Percentiles rank a stretch among this genome's conserved stretches.
These are phyloP conservation scores for Ogataea haglerorum DNA, from an alignment of 805 yeast genomes.

Conservation along the genomic window DNA sequence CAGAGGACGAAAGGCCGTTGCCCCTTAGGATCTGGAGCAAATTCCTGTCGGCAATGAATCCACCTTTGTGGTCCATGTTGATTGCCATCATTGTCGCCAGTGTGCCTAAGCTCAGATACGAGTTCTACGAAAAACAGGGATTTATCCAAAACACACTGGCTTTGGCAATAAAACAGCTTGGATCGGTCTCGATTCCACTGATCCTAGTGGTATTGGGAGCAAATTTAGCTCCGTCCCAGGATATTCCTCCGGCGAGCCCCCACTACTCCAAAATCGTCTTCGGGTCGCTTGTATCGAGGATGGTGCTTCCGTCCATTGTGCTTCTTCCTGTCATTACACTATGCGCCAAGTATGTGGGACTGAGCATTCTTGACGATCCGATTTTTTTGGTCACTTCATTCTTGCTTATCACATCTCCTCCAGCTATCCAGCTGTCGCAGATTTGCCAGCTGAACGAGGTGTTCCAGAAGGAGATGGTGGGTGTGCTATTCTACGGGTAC, in stretches of 20 bases:
- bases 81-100: constrained; percentile 68
- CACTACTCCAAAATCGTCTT: constrained; percentile 61
- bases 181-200: constrained; percentile 73
- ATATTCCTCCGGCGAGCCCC: constrained; percentile 61
- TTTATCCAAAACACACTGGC: constrained; percentile 66
- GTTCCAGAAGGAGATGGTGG: constrained; percentile 79
- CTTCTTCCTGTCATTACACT: constrained; percentile 64
- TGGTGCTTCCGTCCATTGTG: constrained; percentile 71
- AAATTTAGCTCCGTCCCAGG: constrained; percentile 67
- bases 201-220: constrained; percentile 75
- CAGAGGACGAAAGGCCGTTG: neutral
- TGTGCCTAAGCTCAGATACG: constrained; percentile 51
- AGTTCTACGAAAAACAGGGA: constrained; percentile 56
- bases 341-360: constrained; percentile 58
- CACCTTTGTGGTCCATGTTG: constrained; percentile 80
- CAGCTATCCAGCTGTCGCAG: constrained; percentile 80
- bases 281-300: constrained; percentile 70
- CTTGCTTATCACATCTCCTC: constrained; percentile 73
- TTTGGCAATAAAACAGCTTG: constrained; percentile 60
- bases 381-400: constrained; percentile 75
- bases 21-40: constrained; percentile 6
- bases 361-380: constrained; percentile 76
- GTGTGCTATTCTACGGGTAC: constrained; percentile 79
- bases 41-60: constrained; percentile 51
- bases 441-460: constrained; percentile 74